phyloP scores from a whole-genome alignment of 345 rosid species.

The Bruguiera sexangula region DNA sequence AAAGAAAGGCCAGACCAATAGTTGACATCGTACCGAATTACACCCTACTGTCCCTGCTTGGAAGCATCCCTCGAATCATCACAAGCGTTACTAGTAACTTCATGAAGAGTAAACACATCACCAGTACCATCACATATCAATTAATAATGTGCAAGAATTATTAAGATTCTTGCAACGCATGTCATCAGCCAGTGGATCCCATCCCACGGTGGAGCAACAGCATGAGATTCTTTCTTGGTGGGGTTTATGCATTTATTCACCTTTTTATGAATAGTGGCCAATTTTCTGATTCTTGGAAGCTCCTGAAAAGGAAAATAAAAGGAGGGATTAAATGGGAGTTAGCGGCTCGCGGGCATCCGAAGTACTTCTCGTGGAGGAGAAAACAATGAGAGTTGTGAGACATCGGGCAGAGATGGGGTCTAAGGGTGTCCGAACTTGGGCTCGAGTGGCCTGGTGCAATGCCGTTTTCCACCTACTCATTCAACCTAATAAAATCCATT shows the following conservation, averaged over 20 bases:
- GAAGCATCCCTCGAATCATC: constrained; percentile 16
- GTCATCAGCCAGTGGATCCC: too few species aligned
- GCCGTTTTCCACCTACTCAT: not conserved
- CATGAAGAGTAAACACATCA: too few species aligned
- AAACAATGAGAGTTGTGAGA: not conserved
- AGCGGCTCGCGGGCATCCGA: not conserved
- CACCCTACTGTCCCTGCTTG: too few species aligned
- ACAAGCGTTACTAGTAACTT: constrained; percentile 11
- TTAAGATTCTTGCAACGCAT: constrained; percentile 6
- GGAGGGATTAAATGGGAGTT: constrained; percentile 1
- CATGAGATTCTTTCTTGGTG: not conserved
- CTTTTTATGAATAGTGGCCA: constrained; percentile 1
- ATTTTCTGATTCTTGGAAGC: not conserved
- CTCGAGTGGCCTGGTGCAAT: not conserved
- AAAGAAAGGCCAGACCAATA: not conserved
- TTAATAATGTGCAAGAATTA: too few species aligned
- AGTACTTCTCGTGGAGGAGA: not conserved
- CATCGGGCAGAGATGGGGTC: constrained; percentile 16
- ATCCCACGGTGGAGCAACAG: constrained; percentile 4
- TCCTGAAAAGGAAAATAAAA: not conserved
- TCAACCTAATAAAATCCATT: too few species aligned
- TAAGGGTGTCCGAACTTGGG: constrained; percentile 12
- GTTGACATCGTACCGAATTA: too few species aligned
- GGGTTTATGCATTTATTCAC: not conserved
- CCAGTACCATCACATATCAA: too few species aligned